Evolutionary conservation across 306 rosid species (phyloP), one percentile per base, ranked within the genome.

Genomic region (Hylodesmum podocarpum): DNA sequence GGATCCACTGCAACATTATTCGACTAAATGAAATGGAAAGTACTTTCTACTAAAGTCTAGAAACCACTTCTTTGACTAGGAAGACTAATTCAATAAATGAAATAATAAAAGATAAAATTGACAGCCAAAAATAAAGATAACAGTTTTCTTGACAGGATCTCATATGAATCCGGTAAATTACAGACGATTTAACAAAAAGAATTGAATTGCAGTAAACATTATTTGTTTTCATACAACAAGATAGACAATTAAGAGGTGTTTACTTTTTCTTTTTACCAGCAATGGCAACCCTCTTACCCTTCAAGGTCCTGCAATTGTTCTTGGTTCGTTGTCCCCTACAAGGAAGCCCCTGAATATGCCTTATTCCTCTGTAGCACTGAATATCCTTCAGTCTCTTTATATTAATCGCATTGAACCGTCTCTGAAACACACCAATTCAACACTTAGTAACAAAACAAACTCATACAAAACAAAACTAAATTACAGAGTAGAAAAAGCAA

Each of bases 291-390:
- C 73, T 89, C 88, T 93, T 93, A 72, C 98, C 98, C 91, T 93
- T 93, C 90, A 94, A 87, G 64, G 97, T 94, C 80, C 97, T 78
- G 77, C 96, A 90, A 80, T 94, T 94, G 74, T 91, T 94, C 90
- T 94, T 94, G 21, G 97, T 91, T 53, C 92, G 90, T 78, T 94
- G 98, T 29, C 97, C 98, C 78, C 98, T 83, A 74, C 98, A 94
- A 3, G 98, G 98, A 71, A 94, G 84, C 9, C 98, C 96, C 72
- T 90, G 91, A 81, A 86, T 91, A 68, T 94, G 98, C 73, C 98
- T 84, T 22, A 94, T 53, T 53, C 98, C 98, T 84, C 98, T 74
- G 58, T 94, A 94, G 73, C 98, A 94, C 79, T 94, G 98, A 40
- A 94, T 94, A 65, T 94, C 97, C 85, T 87, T 94, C 83, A 94